Evolutionary conservation across 306 rosid genomes (phyloP), one percentile per base, ranked within the genome.

Genomic region (Quercus suber): DNA sequence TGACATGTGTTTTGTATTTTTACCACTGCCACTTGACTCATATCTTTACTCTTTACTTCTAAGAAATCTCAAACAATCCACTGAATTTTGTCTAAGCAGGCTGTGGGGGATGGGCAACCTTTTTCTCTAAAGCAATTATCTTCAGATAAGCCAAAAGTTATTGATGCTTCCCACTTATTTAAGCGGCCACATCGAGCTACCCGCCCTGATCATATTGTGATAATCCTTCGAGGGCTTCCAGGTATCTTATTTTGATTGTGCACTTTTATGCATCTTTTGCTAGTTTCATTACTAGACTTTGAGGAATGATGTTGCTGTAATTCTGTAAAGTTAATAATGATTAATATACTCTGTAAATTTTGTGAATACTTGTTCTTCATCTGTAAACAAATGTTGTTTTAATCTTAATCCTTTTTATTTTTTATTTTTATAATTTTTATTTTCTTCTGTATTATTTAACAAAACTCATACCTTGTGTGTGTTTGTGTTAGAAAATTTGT

Each of bases 171-270:
- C 5, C 89, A 79, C 55, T 83, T 95, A 27, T 91, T 95, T 85
- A 83, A 82, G 84, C 86, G 71, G 72, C 97, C 94, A 0, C 90
- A 83, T 84, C 91, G 99, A 71, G 53, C 87, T 51, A 78, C 89
- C 20, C 99, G 97, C 19, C 98, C 99, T 53, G 99, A 91, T 84
- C 98, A 91, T 84, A 82, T 93, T 71, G 99, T 91, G 74, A 82
- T 93, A 70, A 89, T 95, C 83, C 89, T 95, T 75, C 88, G 98
- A 21, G 99, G 99, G 37, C 97, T 95, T 82, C 98, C 99, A 84
- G 99, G 99, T 95, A 80, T 43, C 45, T 49, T 65, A 75, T 30
- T 2, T 59, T 71, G 7, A 1, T 82, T 78, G 55, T 55, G 56
- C 60, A 27, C 51, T 25, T 71, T 21, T 43, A 13, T 55, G 56